Evolutionary conservation across 2,329 filamentous ascomycete species (phyloP).

Genomic region (Cladosporium sphaerospermum): DNA sequence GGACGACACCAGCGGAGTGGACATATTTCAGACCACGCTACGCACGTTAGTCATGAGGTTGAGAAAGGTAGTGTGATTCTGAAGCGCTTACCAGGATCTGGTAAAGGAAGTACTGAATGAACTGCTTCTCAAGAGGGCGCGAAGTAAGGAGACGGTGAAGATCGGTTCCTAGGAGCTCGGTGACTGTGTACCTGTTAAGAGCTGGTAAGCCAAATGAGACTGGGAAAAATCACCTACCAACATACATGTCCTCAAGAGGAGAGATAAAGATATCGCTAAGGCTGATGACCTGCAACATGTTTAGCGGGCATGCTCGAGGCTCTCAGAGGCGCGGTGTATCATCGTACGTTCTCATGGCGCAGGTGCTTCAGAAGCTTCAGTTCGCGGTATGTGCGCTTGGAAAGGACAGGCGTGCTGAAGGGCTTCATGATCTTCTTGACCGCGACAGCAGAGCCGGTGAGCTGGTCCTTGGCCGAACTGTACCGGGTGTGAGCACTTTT

Average conservation of each 20-base stretch:
- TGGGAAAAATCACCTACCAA: conserved; percentile 22
- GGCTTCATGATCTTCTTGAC: conserved; percentile 99
- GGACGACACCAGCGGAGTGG: conserved; percentile 94
- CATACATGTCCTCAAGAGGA: conserved; percentile 92
- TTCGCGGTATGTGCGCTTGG: conserved; percentile 96
- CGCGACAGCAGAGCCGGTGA: conserved; percentile 92
- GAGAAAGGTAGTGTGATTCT: neutral
- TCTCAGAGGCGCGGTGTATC: neutral
- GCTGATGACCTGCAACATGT: conserved; percentile 66
- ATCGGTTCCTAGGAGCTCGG: conserved; percentile 93
- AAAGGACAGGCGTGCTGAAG: conserved; percentile 97
- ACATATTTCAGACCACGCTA: conserved; percentile 98
- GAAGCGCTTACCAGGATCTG: conserved; percentile 76
- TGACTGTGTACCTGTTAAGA: conserved; percentile 80
- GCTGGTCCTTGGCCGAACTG: conserved; percentile 95
- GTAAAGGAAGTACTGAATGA: conserved; percentile 99
- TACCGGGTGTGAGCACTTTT: conserved; percentile 7
- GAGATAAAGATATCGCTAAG: conserved; percentile 99
- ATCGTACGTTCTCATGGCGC: conserved; percentile 81
- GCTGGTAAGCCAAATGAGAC: conserved; percentile 18
- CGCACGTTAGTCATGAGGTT: neutral
- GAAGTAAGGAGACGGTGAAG: conserved; percentile 92
- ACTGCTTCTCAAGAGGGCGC: conserved; percentile 94
- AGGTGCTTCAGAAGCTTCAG: conserved; percentile 96
- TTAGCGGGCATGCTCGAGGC: neutral